Evolutionary conservation across 2,329 filamentous ascomycete species (phyloP), one percentile per base, ranked within the genome.

Genomic region (Diaporthe nobilis): DNA sequence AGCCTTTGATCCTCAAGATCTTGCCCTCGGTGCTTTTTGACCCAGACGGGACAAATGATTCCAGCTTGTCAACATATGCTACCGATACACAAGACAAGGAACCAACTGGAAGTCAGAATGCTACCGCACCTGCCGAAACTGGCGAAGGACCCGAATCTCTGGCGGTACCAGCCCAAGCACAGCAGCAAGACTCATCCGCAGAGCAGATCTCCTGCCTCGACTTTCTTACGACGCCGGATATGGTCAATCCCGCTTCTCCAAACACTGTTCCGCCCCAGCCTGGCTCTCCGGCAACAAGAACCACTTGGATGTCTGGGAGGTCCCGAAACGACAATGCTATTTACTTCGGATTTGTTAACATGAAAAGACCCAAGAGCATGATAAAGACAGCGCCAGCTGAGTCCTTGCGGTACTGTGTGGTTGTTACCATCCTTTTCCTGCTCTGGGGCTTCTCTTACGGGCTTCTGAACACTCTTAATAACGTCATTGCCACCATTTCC

Each of bases 361-460:
- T 95, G 85, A 86, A 87, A 51, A 86, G 87, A 77, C 92, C 92
- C 3, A 94, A 94, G 83, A 94, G 92, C 80, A 92, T 95, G 87
- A 89, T 95, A 10, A 87, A 91, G 31, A 90, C 91, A 74, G 91
- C 90, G 1, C 88, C 87, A 1, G 82, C 84, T 15, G 93, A 95
- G 77, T 94, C 93, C 0, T 85, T 94, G 78, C 93, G 92, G 78
- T 94, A 95, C 78, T 92, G 94, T 80, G 88, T 90, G 22, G 87
- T 95, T 77, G 95, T 97, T 31, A 94, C 94, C 1, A 89, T 96
- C 9, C 86, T 98, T 0, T 98, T 98, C 84, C 92, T 98, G 78
- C 86, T 98, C 3, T 98, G 95, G 95, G 96, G 96, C 0, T 93
- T 98, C 75, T 95, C 95, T 0, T 98, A 98, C 79, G 96, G 96